Percentiles rank a stretch among this genome's conserved stretches.
phyloP scores from a whole-genome alignment of 2,329 filamentous ascomycete genomes.

The Colletotrichum tropicicola region DNA sequence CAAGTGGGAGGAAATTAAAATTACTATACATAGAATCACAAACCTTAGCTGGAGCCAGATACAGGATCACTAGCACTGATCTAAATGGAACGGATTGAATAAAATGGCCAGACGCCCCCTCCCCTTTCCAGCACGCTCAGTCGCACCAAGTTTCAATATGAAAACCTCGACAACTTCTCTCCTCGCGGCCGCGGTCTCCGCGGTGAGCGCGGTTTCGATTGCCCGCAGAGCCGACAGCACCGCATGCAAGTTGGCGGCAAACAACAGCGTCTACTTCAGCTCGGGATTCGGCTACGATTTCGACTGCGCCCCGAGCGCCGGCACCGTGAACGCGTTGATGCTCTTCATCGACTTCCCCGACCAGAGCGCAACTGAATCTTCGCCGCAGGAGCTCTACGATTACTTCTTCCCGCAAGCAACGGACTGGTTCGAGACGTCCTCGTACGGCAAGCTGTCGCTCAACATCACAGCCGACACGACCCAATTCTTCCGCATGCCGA shows the following conservation, averaged over 20 bases:
- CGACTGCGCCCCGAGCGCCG: constrained; percentile 42
- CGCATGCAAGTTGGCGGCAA: constrained; percentile 35
- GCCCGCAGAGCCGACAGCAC: neutral
- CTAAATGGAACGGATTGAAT: no score
- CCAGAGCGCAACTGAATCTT: constrained; percentile 24
- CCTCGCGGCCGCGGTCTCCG: neutral
- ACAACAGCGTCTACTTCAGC: constrained; percentile 37
- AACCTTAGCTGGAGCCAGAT: no score
- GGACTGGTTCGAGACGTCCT: constrained; percentile 27
- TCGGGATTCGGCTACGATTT: constrained; percentile 38
- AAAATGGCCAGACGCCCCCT: no score
- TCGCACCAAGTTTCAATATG: no score
- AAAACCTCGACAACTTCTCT: neutral
- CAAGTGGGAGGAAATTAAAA: no score
- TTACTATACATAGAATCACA: no score
- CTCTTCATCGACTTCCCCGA: constrained; percentile 48
- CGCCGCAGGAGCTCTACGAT: constrained; percentile 1
- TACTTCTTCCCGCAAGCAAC: neutral
- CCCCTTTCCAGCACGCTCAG: no score
- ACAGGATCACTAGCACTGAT: no score
- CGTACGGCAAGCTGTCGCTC: constrained; percentile 31
- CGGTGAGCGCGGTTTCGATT: neutral
- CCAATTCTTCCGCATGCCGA: constrained; percentile 38
- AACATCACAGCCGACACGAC: constrained; percentile 34
- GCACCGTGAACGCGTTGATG: constrained; percentile 42